Evolutionary conservation across 169 alveolate species (phyloP).

Genomic region (Cryptosporidium ubiquitum): DNA sequence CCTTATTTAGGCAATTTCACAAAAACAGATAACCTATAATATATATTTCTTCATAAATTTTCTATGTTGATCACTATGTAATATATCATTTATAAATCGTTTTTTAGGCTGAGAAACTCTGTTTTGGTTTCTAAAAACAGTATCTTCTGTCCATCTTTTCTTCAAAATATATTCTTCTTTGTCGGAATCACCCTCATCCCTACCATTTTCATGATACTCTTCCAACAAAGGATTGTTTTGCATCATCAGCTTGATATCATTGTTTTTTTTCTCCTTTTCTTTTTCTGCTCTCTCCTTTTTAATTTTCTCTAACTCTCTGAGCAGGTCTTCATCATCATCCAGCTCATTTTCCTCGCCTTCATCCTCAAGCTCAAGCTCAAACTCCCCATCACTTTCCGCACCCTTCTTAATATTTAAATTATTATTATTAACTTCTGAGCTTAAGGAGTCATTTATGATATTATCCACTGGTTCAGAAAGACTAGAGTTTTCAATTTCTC

Average conservation of each 20-base stretch:
- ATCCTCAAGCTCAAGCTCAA: neutral
- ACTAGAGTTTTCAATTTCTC: neutral
- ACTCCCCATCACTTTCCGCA: neutral
- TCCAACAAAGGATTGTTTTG: slow-evolving; percentile 44
- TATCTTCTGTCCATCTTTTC: slow-evolving; percentile 69
- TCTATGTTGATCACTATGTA: slow-evolving; percentile 44
- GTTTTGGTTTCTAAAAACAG: slow-evolving; percentile 65
- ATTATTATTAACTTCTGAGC: neutral
- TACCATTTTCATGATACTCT: neutral
- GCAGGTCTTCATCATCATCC: slow-evolving; percentile 58
- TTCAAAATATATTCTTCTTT: slow-evolving; percentile 18
- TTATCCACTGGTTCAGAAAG: neutral
- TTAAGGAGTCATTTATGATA: neutral
- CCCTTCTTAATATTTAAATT: neutral
- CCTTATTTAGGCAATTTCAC: slow-evolving; percentile 63
- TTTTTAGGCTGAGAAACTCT: slow-evolving; percentile 24
- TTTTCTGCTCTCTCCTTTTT: slow-evolving; percentile 6
- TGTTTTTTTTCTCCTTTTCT: slow-evolving; percentile 11
- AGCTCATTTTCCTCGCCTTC: neutral
- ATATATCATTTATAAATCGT: slow-evolving; percentile 48
- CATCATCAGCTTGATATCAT: slow-evolving; percentile 14
- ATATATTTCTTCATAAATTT: slow-evolving; percentile 60
- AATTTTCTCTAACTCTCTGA: slow-evolving; percentile 38
- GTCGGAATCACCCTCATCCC: neutral
- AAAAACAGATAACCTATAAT: slow-evolving; percentile 22